Percentiles rank a stretch among this genome's conserved stretches.
Conservation (phyloP, 2,329 filamentous ascomycete species). For the Penicillium vulpinum region DNA sequence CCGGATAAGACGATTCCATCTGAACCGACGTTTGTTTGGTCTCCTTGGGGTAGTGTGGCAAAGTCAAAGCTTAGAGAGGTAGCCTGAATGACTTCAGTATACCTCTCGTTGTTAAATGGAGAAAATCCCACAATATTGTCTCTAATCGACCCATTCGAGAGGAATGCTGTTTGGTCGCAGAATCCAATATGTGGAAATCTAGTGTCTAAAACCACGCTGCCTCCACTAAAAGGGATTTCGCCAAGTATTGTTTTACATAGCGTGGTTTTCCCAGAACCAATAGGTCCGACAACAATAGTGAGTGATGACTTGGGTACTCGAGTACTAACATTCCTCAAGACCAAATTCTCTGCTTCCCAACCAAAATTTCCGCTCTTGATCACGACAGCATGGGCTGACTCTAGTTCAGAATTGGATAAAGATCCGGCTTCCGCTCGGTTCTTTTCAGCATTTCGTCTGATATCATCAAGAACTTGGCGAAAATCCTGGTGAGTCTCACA, state of each 20-base stretch:
- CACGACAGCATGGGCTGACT: neutral
- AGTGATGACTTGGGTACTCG: neutral
- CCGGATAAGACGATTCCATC: neutral
- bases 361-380: neutral
- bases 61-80: neutral
- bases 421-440: rapidly evolving
- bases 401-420: too few relatives aligned
- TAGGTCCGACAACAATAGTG: neutral
- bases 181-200: neutral
- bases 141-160: neutral
- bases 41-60: neutral
- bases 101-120: neutral
- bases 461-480: neutral
- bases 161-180: neutral
- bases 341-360: neutral
- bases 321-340: neutral
- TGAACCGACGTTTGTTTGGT: neutral
- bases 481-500: neutral
- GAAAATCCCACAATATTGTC: neutral
- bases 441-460: neutral
- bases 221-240: neutral
- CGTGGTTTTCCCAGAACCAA: neutral
- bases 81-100: neutral
- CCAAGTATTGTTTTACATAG: neutral
- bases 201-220: neutral